Conservation (phyloP, 1,284 basidiomycete species). For the Vanrija humicola region DNA sequence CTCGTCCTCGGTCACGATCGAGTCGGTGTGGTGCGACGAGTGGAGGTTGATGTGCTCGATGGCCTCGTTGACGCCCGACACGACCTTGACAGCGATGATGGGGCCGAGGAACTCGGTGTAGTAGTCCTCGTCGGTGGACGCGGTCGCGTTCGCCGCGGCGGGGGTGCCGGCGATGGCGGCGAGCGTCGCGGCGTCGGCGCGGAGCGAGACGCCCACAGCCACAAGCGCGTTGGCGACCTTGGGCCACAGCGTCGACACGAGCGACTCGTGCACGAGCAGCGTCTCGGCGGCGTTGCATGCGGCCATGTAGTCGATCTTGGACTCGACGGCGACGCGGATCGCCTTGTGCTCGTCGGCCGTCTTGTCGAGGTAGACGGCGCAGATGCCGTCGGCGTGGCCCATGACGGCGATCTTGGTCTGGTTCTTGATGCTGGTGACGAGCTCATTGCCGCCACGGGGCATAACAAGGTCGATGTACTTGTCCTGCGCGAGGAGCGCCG, state of each 20-base stretch:
- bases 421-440: constrained; percentile 85
- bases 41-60: constrained; percentile 88
- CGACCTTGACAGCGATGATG: constrained; percentile 71
- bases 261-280: constrained; percentile 71
- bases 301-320: constrained; percentile 94
- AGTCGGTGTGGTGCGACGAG: constrained; percentile 92
- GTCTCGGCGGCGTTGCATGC: constrained; percentile 95
- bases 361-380: constrained; percentile 54
- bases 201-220: constrained; percentile 65
- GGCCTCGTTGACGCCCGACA: constrained; percentile 67
- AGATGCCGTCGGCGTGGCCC: constrained; percentile 75
- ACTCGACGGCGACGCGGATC: constrained; percentile 75
- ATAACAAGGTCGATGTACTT: constrained; percentile 92
- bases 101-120: constrained; percentile 82
- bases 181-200: constrained; percentile 69
- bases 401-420: constrained; percentile 92
- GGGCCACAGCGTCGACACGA: constrained; percentile 73
- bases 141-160: constrained; percentile 52
- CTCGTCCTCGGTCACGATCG: constrained; percentile 81
- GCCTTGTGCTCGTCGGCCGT: constrained; percentile 74
- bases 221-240: constrained; percentile 71
- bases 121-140: constrained; percentile 64
- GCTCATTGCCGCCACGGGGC: constrained; percentile 86
- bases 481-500: constrained; percentile 78
- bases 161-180: constrained; percentile 50